phyloP scores from a whole-genome alignment of 2,329 filamentous ascomycete genomes.

The Apiospora arundinis region DNA sequence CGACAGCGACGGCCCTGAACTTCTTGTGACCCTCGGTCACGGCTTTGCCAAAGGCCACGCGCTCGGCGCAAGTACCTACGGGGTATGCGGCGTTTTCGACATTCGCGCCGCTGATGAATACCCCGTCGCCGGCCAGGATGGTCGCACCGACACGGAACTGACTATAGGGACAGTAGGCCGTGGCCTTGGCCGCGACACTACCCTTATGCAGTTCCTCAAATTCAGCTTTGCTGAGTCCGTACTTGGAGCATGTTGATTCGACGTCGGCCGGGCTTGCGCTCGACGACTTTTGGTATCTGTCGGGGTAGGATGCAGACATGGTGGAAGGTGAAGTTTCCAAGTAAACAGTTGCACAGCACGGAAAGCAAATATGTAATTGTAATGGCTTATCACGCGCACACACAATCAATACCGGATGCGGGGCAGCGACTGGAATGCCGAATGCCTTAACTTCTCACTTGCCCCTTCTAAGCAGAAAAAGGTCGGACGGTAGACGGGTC shows the following conservation, averaged over 20 bases:
- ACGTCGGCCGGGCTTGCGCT: slow-evolving; percentile 38
- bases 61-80: slow-evolving; percentile 93
- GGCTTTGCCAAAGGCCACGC: slow-evolving; percentile 85
- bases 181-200: slow-evolving; percentile 74
- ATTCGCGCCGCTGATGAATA: slow-evolving; percentile 77
- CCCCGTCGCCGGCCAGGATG: slow-evolving; percentile 64
- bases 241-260: slow-evolving; percentile 43
- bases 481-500: slow-evolving; percentile 1
- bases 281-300: slow-evolving; percentile 27
- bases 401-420: slow-evolving; percentile 2
- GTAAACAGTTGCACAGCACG: neutral
- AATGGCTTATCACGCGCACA: slow-evolving; percentile 8
- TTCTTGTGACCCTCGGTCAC: slow-evolving; percentile 63
- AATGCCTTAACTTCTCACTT: neutral
- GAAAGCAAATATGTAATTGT: slow-evolving; percentile 3
- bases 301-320: slow-evolving; percentile 18
- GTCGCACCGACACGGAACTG: slow-evolving; percentile 89
- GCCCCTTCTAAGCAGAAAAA: neutral
- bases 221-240: slow-evolving; percentile 65
- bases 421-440: slow-evolving; percentile 14
- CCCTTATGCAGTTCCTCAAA: slow-evolving; percentile 67
- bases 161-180: slow-evolving; percentile 92
- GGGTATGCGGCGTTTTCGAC: slow-evolving; percentile 94
- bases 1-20: slow-evolving; percentile 84
- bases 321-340: slow-evolving; percentile 4